Percentiles rank a stretch among this genome's conserved stretches.
These are phyloP conservation scores for Phytopythium kandeliae DNA, from an alignment of 352 stramenopile species.

Conservation along the genomic window DNA sequence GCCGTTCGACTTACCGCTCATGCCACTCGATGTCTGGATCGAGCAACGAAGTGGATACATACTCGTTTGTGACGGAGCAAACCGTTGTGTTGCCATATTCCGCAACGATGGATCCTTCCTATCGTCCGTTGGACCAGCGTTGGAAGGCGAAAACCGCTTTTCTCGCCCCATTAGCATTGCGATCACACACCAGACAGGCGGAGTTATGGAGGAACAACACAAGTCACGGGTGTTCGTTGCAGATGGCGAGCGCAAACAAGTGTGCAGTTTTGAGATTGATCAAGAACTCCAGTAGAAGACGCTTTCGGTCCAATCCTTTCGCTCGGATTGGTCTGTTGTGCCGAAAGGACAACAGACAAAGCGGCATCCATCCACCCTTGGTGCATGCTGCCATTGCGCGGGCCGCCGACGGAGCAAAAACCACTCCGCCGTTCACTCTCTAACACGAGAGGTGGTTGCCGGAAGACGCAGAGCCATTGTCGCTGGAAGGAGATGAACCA, in stretches of 20 bases:
- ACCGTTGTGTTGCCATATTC: conserved; percentile 41
- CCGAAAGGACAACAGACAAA: too few relatives aligned
- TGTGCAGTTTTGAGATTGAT: background rate
- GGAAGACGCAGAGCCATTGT: too few relatives aligned
- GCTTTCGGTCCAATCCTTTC: background rate
- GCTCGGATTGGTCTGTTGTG: background rate
- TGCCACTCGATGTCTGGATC: conserved; percentile 30
- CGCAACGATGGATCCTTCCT: conserved; percentile 38
- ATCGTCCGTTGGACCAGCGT: conserved; percentile 28
- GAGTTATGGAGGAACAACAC: background rate
- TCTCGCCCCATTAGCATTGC: background rate
- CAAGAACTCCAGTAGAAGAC: background rate
- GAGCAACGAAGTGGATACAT: conserved; percentile 46
- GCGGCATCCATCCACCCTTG: too few relatives aligned
- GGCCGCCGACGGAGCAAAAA: background rate
- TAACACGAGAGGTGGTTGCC: too few relatives aligned
- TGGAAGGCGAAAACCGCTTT: conserved; percentile 2
- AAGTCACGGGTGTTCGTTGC: background rate
- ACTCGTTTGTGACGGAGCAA: conserved; percentile 34
- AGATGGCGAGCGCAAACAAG: conserved; percentile 2
- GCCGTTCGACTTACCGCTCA: conserved; percentile 36
- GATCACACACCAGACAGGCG: background rate
- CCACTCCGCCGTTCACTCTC: too few relatives aligned
- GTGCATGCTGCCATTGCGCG: background rate
- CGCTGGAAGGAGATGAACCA: too few relatives aligned